phyloP scores from a whole-genome alignment of 73 alveolate species.

The Tetrahymena thermophila region DNA sequence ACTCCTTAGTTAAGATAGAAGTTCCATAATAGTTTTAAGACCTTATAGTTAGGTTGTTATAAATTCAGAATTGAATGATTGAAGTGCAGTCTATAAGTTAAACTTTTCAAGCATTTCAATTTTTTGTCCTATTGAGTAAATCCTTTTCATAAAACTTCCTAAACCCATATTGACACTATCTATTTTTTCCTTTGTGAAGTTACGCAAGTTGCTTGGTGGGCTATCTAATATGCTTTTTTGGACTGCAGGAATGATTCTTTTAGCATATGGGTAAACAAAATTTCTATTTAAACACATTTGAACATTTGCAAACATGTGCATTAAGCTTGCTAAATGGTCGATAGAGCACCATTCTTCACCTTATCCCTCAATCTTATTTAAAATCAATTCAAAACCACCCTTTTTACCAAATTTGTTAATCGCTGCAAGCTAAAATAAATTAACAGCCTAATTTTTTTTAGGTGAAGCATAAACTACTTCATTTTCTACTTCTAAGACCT shows the following conservation, averaged over 20 bases:
- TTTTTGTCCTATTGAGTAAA: constrained; percentile 35
- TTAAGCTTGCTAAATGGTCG: constrained; percentile 44
- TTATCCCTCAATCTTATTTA: constrained; percentile 37
- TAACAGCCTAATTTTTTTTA: constrained; percentile 52
- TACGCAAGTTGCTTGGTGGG: constrained; percentile 56
- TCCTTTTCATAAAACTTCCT: constrained; percentile 50
- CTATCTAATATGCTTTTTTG: constrained; percentile 41
- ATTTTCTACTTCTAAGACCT: constrained; percentile 15
- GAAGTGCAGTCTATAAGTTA: constrained; percentile 55
- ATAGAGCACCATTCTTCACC: constrained; percentile 39
- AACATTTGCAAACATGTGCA: constrained; percentile 53
- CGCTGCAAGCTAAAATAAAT: constrained; percentile 38
- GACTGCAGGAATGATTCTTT: constrained; percentile 50
- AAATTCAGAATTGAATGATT: constrained; percentile 59
- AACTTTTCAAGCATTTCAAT: constrained; percentile 42
- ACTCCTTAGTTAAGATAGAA: constrained; percentile 23
- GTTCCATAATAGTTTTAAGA: constrained; percentile 56
- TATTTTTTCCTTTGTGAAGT: constrained; percentile 62
- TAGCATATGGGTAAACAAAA: constrained; percentile 42
- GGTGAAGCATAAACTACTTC: constrained; percentile 58
- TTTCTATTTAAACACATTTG: constrained; percentile 47
- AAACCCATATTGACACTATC: constrained; percentile 43
- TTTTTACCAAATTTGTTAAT: constrained; percentile 50
- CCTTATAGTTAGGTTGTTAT: constrained; percentile 81
- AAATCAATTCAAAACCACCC: constrained; percentile 57